Evolutionary conservation across 352 stramenopile species (phyloP).

Genomic region (Pythium volutum): DNA sequence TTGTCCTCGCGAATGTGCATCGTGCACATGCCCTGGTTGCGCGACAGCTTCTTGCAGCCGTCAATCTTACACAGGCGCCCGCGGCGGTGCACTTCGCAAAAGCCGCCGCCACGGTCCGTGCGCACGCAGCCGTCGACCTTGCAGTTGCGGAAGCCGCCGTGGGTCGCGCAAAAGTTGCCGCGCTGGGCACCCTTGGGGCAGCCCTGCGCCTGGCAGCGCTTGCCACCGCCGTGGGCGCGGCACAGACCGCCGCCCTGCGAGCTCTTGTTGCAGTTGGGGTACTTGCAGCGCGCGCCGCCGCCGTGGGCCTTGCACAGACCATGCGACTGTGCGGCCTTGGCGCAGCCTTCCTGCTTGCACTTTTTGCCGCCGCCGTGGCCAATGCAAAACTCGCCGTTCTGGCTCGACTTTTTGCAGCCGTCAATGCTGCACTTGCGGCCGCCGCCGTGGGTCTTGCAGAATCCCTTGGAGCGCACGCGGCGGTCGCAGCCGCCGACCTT

Average conservation of each 20-base stretch:
- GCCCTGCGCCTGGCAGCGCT: constrained; percentile 44
- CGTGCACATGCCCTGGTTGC: constrained; percentile 88
- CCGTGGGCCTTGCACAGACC: constrained; percentile 84
- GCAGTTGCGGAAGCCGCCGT: constrained; percentile 86
- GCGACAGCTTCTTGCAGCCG: constrained; percentile 85
- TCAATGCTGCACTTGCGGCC: constrained; percentile 82
- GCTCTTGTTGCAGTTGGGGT: constrained; percentile 79
- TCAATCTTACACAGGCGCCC: constrained; percentile 80
- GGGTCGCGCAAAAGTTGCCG: constrained; percentile 82
- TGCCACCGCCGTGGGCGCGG: constrained; percentile 35
- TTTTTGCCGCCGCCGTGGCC: constrained; percentile 85
- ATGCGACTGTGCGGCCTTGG: constrained; percentile 83
- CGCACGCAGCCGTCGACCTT: constrained; percentile 81
- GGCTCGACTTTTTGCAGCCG: constrained; percentile 83
- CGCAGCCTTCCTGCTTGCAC: constrained; percentile 78
- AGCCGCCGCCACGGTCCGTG: constrained; percentile 78
- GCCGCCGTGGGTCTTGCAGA: constrained; percentile 84
- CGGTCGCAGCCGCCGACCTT: constrained; percentile 59
- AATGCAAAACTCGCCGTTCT: constrained; percentile 87
- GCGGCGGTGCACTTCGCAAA: constrained; percentile 83
- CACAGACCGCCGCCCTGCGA: constrained; percentile 49
- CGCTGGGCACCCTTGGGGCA: constrained; percentile 81
- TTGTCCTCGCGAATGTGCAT: constrained; percentile 88
- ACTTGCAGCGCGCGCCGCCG: constrained; percentile 81
- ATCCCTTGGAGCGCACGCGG: constrained; percentile 74